These are phyloP conservation scores for Myxozyma vanderwaltii DNA, from an alignment of 805 yeast species.

Conservation along the genomic window DNA sequence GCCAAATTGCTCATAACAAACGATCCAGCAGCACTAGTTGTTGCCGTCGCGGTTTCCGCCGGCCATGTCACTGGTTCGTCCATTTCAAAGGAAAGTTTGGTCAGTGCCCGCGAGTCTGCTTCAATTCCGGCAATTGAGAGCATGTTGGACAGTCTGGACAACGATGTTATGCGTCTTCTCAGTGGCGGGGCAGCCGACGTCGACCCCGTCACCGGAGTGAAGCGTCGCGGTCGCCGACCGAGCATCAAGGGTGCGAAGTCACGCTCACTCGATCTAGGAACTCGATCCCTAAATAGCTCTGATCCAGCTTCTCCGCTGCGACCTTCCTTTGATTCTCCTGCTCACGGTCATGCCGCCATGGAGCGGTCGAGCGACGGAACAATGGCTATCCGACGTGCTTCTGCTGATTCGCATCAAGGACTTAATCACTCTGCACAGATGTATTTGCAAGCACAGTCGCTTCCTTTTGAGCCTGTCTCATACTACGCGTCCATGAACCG, in stretches of 20 bases:
- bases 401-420: conserved; percentile 3
- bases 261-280: not conserved
- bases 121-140: not conserved
- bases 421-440: not conserved
- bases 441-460: conserved; percentile 2
- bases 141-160: conserved; percentile 8
- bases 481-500: not conserved
- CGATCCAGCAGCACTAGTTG: conserved; percentile 8
- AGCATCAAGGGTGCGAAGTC: conserved; percentile 7
- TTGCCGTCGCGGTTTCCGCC: conserved; percentile 25
- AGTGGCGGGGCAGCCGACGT: conserved; percentile 1
- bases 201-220: not conserved
- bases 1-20: not conserved
- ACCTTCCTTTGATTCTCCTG: not conserved
- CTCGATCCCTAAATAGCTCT: not conserved
- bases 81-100: conserved; percentile 8
- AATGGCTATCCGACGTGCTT: conserved; percentile 5
- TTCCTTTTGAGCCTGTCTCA: not conserved
- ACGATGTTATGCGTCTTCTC: conserved; percentile 2
- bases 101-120: conserved; percentile 14
- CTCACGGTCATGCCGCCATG: not conserved
- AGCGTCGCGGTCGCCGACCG: conserved; percentile 21
- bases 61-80: conserved; percentile 22
- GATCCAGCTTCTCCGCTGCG: not conserved
- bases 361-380: conserved; percentile 9